phyloP scores from a whole-genome alignment of 1,284 basidiomycete genomes.

The Pseudozyma sp. region DNA sequence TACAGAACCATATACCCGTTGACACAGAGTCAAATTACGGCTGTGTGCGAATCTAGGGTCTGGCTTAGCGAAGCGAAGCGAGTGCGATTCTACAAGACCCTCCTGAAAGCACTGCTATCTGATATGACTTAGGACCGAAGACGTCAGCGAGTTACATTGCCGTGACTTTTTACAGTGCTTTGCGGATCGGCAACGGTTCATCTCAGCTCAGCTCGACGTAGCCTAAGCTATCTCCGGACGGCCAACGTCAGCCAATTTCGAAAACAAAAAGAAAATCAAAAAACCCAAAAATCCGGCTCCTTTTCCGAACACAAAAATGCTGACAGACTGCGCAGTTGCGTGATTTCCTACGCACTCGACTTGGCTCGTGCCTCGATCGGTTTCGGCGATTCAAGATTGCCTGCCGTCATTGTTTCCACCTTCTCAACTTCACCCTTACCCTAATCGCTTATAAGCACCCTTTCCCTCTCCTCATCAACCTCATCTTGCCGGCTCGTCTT shows the following conservation, averaged over 20 bases:
- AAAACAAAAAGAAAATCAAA: too few relatives aligned
- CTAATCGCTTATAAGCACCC: neutral
- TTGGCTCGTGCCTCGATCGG: conserved; percentile 4
- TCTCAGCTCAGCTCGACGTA: conserved; percentile 8
- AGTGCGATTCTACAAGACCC: too few relatives aligned
- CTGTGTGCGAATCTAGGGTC: too few relatives aligned
- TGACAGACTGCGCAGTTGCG: neutral
- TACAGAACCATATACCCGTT: neutral
- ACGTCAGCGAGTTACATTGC: conserved; percentile 4
- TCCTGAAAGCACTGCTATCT: too few relatives aligned
- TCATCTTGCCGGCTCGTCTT: neutral
- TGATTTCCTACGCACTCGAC: neutral
- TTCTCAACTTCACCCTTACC: neutral
- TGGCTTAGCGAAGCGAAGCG: too few relatives aligned
- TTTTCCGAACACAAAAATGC: too few relatives aligned
- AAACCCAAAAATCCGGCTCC: too few relatives aligned
- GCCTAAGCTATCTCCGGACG: neutral
- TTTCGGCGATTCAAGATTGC: conserved; percentile 2
- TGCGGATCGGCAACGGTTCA: neutral
- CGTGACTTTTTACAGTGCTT: neutral
- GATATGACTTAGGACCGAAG: neutral
- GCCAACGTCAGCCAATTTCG: neutral
- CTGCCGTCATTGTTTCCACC: neutral
- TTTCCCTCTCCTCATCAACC: neutral
- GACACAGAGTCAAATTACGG: too few relatives aligned